Evolutionary conservation across 805 yeast species (phyloP).

Genomic region (Saccharomycopsis microspora): DNA sequence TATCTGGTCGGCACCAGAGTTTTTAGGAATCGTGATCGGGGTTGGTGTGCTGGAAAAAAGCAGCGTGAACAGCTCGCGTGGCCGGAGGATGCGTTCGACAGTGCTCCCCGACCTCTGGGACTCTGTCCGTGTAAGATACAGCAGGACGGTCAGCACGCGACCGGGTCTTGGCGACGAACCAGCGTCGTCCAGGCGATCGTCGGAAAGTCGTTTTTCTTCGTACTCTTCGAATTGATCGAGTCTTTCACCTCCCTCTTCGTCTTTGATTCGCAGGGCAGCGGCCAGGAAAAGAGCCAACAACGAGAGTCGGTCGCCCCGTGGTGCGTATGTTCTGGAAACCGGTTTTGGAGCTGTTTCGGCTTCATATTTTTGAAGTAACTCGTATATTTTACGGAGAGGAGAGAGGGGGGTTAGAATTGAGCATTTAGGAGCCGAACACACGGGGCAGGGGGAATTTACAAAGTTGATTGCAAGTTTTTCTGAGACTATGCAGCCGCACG

Average conservation of each 20-base stretch:
- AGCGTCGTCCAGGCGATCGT: too few species aligned
- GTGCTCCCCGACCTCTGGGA: too few species aligned
- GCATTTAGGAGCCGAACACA: constrained; percentile 1
- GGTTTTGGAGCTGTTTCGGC: too few species aligned
- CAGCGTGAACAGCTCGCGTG: too few species aligned
- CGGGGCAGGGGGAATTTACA: constrained; percentile 3
- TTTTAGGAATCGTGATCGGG: neutral
- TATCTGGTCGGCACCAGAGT: neutral
- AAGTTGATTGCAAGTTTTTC: constrained; percentile 7
- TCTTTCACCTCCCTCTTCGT: constrained; percentile 1
- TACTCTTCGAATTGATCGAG: neutral
- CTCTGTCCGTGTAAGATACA: too few species aligned
- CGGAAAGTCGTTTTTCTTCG: too few species aligned
- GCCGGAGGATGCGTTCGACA: too few species aligned
- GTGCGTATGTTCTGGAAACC: too few species aligned
- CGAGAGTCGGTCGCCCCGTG: neutral
- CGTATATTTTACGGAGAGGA: constrained; percentile 8
- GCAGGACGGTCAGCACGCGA: too few species aligned
- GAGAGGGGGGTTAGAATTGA: constrained; percentile 8
- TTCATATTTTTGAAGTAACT: neutral
- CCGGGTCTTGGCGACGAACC: too few species aligned
- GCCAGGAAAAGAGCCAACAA: constrained; percentile 11
- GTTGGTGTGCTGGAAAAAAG: neutral
- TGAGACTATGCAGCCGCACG: constrained; percentile 16
- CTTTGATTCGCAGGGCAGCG: constrained; percentile 14